Percentiles rank a stretch among this genome's conserved stretches.
phyloP scores from a whole-genome alignment of 192 early-diverging fungal genomes.

The Coemansia sp. region DNA sequence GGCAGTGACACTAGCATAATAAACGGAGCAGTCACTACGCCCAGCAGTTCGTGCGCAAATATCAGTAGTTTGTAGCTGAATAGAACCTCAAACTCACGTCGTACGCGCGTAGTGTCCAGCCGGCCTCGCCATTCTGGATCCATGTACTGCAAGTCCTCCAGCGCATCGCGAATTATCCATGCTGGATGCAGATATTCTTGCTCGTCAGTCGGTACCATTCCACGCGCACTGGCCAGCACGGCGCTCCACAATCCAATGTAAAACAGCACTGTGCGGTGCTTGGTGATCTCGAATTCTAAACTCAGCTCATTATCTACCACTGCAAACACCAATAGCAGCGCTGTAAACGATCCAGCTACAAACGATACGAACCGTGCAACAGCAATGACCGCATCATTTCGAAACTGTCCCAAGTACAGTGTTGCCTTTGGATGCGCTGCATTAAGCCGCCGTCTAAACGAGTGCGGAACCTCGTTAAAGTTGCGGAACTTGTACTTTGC shows the following conservation, averaged over 20 bases:
- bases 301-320: conserved; percentile 85
- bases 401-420: conserved; percentile 88
- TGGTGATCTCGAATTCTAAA: conserved; percentile 88
- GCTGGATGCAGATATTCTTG: conserved; percentile 82
- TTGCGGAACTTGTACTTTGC: conserved; percentile 94
- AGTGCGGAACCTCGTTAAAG: conserved; percentile 96
- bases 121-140: conserved; percentile 81
- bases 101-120: conserved; percentile 82
- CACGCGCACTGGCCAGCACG: conserved; percentile 74
- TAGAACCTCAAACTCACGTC: conserved; percentile 71
- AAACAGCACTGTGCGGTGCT: conserved; percentile 85
- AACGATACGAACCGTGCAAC: conserved; percentile 87
- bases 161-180: conserved; percentile 68
- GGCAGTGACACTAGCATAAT: conserved; percentile 80
- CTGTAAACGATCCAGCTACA: conserved; percentile 84
- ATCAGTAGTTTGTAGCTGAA: conserved; percentile 80
- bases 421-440: conserved; percentile 71
- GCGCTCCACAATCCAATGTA: conserved; percentile 90
- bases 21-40: conserved; percentile 78
- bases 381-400: conserved; percentile 76
- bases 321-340: conserved; percentile 78
- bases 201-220: conserved; percentile 79
- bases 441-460: conserved; percentile 76
- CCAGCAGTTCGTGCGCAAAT: conserved; percentile 79
- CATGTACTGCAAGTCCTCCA: conserved; percentile 88